Evolutionary conservation across 1,284 basidiomycete species (phyloP).

Genomic region (Mycena citricolor): DNA sequence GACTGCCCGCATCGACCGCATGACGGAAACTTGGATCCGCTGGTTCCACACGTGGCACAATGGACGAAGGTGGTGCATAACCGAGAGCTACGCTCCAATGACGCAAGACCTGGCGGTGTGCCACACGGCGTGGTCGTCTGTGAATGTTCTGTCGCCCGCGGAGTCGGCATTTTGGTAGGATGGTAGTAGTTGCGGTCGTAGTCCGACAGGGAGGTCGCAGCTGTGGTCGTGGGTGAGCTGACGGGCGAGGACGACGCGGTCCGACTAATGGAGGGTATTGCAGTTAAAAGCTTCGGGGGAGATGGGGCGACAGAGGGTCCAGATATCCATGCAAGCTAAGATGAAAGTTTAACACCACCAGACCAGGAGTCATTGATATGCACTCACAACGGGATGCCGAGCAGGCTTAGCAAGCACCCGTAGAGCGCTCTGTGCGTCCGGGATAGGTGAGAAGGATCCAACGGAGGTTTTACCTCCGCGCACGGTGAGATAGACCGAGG

Average conservation of each 20-base stretch:
- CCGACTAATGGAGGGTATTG: slow-evolving; percentile 36
- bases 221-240: slow-evolving; percentile 6
- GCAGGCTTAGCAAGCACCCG: slow-evolving; percentile 9
- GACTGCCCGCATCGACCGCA: slow-evolving; percentile 61
- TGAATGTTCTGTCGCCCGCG: slow-evolving; percentile 22
- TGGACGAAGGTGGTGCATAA: slow-evolving; percentile 40
- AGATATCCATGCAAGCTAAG: background rate
- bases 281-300: slow-evolving; percentile 26
- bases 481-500: slow-evolving; percentile 30
- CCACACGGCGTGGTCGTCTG: too few relatives aligned
- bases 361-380: background rate
- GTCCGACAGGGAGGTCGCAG: slow-evolving; percentile 11
- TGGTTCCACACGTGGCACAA: slow-evolving; percentile 58
- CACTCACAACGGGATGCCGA: background rate
- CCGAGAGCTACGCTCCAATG: slow-evolving; percentile 55
- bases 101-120: slow-evolving; percentile 51
- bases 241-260: slow-evolving; percentile 23
- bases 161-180: slow-evolving; percentile 19
- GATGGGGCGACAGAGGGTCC: slow-evolving; percentile 10
- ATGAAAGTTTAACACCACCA: background rate
- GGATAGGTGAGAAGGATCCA: slow-evolving; percentile 46
- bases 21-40: slow-evolving; percentile 61
- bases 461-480: slow-evolving; percentile 36
- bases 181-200: slow-evolving; percentile 8
- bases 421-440: slow-evolving; percentile 6